Base-by-base conservation (phyloP, 2,329 filamentous ascomycete species). In the Penicillium digitatum region DNA sequence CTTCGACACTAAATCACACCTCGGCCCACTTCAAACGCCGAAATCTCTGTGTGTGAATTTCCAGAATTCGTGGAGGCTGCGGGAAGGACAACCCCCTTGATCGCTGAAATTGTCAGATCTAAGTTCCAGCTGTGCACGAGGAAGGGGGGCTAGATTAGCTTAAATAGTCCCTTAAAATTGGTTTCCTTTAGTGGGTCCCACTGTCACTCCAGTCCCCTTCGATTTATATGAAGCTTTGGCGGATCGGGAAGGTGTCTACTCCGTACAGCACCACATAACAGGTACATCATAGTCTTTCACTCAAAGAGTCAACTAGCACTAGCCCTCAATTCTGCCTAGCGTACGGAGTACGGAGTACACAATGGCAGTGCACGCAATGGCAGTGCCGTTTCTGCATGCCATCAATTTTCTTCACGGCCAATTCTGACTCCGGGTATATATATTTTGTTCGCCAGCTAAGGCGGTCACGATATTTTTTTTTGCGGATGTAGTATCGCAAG, bases 81-180 rank as follows among this genome's bases (percentile, higher is more conserved):
- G 51, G 51, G 40, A 47, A 26, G 26, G 37, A 35, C 51, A 42
- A 48, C 31, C 52, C 52, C 52, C 46, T 54, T 50, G 47, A 54
- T 54, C 46, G 52, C 34, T 54, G 39, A 47, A 22, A 54, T 34
- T 54, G 52, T 51, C 47, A 54, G 52, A 54, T 54, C 52, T 45
- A 31, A 43, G 24, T 43, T 12, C 37, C 24, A 35, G 26, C 6
- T 32, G 20, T 11, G 5, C 48, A 54, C 51, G 51, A 54, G 51
- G 50, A 6, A 26, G 24, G 26, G 5, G 18, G 27, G 3, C 18
- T 53, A 35, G 40, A 14, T 42, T 42, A 54, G 32, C 20, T 34
- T 29, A 32, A 22, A 38, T 18, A 18, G 26, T 18, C 20, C 29
- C 3, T 18, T n/a, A n/a, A 3, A 29, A 22, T 49, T 35, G 34